Conservation (phyloP, 441 rosid genomes). For the Corymbia citriodora region DNA sequence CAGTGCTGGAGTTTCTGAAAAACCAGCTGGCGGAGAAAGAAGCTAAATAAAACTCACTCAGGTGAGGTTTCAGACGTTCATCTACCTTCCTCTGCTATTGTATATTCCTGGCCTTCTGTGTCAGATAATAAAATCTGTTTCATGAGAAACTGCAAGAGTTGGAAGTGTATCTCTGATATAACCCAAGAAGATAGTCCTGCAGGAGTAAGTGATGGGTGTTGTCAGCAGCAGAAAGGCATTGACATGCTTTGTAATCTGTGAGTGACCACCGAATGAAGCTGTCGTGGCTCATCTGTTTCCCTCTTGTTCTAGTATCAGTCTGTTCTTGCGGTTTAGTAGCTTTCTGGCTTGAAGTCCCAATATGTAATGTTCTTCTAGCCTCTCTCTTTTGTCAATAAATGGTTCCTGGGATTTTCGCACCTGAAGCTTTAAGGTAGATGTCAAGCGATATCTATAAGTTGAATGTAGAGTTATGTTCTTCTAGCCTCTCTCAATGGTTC, state of each 20-base stretch:
- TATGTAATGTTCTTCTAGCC: neutral
- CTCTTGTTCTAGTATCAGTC: neutral
- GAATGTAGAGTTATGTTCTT: neutral
- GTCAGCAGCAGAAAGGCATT: neutral
- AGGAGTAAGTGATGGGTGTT: neutral
- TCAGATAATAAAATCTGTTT: neutral
- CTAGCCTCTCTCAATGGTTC: neutral
- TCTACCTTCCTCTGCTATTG: neutral
- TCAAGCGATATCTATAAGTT: neutral
- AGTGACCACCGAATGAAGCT: neutral
- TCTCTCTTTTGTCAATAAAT: neutral
- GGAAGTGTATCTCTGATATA: neutral
- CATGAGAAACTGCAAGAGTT: neutral
- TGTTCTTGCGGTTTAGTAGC: neutral
- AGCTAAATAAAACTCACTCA: slow-evolving; percentile 16
- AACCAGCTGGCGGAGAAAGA: slow-evolving; percentile 56
- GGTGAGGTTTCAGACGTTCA: neutral
- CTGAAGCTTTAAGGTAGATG: neutral
- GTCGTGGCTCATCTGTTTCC: neutral
- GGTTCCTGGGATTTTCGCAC: neutral
- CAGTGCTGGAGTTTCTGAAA: slow-evolving; percentile 78
- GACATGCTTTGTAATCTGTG: neutral
- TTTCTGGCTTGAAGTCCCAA: neutral
- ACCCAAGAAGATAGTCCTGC: neutral
- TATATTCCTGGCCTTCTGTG: neutral